Evolutionary conservation across 169 alveolate species (phyloP).

Genomic region (Plasmodium chabaudi): DNA sequence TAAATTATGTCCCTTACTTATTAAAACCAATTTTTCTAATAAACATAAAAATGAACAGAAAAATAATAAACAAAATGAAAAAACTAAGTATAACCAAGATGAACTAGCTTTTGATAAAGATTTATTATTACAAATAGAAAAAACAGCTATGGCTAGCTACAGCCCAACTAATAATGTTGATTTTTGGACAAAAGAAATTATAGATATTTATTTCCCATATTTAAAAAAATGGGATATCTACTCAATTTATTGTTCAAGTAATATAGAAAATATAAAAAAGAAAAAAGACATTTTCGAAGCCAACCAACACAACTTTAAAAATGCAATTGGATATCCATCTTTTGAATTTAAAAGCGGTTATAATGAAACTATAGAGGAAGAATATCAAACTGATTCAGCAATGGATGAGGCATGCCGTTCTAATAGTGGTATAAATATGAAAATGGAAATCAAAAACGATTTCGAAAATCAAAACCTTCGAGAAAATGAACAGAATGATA

Average conservation of each 20-base stretch:
- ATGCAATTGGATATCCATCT: constrained; percentile 73
- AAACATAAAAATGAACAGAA: not conserved
- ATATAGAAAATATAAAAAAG: constrained; percentile 54
- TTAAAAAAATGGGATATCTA: constrained; percentile 71
- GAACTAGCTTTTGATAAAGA: constrained; percentile 11
- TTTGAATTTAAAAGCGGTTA: constrained; percentile 29
- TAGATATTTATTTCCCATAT: constrained; percentile 67
- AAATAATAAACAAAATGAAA: not conserved
- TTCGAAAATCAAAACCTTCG: too few species aligned
- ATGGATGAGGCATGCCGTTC: not conserved
- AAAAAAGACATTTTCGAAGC: constrained; percentile 45
- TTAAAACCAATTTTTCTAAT: constrained; percentile 43
- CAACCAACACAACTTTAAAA: constrained; percentile 25
- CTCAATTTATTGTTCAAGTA: constrained; percentile 74
- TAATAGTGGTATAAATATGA: not conserved
- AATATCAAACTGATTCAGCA: not conserved
- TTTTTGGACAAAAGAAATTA: constrained; percentile 66
- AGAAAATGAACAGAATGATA: too few species aligned
- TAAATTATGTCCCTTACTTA: constrained; percentile 73
- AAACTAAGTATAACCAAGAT: constrained; percentile 1
- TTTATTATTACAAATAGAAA: too few species aligned
- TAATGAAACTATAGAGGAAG: not conserved
- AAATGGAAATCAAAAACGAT: too few species aligned
- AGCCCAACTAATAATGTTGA: constrained; percentile 66
- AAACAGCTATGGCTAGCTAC: constrained; percentile 27